Evolutionary conservation across 2,329 filamentous ascomycete genomes (phyloP).

Genomic region (Alternaria longipes): DNA sequence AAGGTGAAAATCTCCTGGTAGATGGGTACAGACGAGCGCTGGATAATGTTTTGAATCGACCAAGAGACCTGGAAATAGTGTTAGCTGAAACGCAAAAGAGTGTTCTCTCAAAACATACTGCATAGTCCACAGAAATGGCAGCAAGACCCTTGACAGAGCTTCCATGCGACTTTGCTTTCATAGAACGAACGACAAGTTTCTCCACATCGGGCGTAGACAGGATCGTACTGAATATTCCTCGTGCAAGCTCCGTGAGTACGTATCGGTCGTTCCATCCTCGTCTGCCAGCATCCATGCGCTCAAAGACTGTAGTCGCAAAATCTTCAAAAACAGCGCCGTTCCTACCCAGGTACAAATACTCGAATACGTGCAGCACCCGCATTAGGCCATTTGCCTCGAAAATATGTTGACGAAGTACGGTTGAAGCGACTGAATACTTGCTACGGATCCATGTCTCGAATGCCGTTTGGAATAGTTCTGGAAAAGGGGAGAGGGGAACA

Average conservation of each 20-base stretch:
- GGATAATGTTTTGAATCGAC: slow-evolving; percentile 76
- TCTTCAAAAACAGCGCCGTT: slow-evolving; percentile 74
- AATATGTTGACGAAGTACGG: slow-evolving; percentile 71
- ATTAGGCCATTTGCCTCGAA: slow-evolving; percentile 75
- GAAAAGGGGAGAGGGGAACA: slow-evolving; percentile 70
- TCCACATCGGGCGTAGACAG: slow-evolving; percentile 64
- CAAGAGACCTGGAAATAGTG: slow-evolving; percentile 55
- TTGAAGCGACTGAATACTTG: slow-evolving; percentile 75
- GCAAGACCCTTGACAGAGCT: slow-evolving; percentile 71
- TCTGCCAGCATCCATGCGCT: slow-evolving; percentile 71
- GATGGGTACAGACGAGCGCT: slow-evolving; percentile 66
- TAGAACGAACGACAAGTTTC: slow-evolving; percentile 68
- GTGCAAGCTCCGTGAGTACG: slow-evolving; percentile 78
- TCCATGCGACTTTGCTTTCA: slow-evolving; percentile 58
- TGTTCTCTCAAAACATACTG: slow-evolving; percentile 61
- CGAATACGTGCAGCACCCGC: slow-evolving; percentile 71
- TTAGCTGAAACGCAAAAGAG: not conserved
- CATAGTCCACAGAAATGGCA: slow-evolving; percentile 72
- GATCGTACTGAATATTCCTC: slow-evolving; percentile 70
- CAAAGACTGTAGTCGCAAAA: slow-evolving; percentile 76
- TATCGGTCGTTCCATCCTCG: slow-evolving; percentile 81
- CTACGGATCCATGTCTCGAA: slow-evolving; percentile 81
- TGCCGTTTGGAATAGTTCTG: slow-evolving; percentile 74
- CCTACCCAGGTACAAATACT: slow-evolving; percentile 77
- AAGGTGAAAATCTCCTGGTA: slow-evolving; percentile 81